Evolutionary conservation across 352 stramenopile genomes (phyloP), one percentile per base, ranked within the genome.

Genomic region (Phytophthora megakarya): DNA sequence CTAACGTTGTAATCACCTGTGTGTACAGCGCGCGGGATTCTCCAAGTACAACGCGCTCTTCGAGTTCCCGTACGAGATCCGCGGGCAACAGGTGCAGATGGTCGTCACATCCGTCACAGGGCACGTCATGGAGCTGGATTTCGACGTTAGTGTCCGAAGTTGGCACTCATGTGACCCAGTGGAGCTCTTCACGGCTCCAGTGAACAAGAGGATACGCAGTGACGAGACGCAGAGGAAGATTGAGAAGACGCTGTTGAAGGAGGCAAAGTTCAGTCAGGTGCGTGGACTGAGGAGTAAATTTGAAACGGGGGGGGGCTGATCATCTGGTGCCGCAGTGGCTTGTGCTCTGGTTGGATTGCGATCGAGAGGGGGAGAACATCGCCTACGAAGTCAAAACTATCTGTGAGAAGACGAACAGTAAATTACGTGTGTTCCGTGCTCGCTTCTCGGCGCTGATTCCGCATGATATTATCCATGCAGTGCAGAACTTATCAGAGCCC

Each of bases 301-400:
- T 33, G 18, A 46, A n/a, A n/a, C n/a, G n/a, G n/a, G n/a, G n/a
- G n/a, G n/a, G n/a, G n/a, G n/a, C 32, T 68, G 10, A 61, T 56
- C 26, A n/a, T 26, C 9, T 32, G 48, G 53, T 53, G 32, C 48
- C 10, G 32, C 3, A 96, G 88, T 95, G 86, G 81, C 85, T 99
- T 1, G 81, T 98, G 28, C 75, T 99, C 28, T 99, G 98, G 98
- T 77, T 99, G 21, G 98, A 99, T 94, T 99, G 98, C 67, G 98
- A 99, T 92, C 92, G 97, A 23, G 98, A 99, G 72, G 98, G 98
- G n/a, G 98, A 99, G 72, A 98, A 98, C 51, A 99, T 99, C 68
- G 96, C 92, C 12, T 98, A 98, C 70, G 98, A 99, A 72, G 90
- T 98, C 26, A 97, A 97, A 37, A 44, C 76, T 28, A 77, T 98